Conservation (phyloP, 2,329 filamentous ascomycete species). For the Claviceps sp. region DNA sequence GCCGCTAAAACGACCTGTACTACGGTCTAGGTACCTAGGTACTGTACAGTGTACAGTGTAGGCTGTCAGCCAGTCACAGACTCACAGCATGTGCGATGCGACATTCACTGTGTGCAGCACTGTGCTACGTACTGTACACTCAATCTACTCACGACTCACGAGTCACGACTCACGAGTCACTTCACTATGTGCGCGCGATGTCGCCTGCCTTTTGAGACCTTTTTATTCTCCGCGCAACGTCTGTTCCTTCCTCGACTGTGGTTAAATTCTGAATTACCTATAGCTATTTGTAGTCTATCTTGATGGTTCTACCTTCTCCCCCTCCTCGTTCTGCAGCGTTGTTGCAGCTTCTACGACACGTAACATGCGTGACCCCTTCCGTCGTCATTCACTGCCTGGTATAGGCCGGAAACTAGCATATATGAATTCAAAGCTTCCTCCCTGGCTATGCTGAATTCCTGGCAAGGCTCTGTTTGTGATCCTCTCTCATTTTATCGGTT, state of each 20-base stretch:
- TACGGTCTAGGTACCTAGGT: too few species aligned
- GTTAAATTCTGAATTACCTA: not conserved
- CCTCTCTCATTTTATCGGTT: constrained; percentile 1
- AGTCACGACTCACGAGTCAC: not conserved
- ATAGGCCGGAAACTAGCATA: not conserved
- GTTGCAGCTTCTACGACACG: not conserved
- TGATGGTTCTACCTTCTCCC: not conserved
- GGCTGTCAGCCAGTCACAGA: too few species aligned
- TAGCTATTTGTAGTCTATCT: not conserved
- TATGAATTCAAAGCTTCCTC: not conserved
- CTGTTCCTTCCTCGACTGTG: constrained; percentile 3
- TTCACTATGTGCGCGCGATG: not conserved
- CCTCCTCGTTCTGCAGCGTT: not conserved
- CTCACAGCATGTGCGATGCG: too few species aligned
- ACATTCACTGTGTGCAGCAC: too few species aligned
- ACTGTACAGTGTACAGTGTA: too few species aligned
- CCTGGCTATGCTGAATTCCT: not conserved
- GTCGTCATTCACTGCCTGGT: not conserved
- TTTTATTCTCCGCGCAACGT: not conserved
- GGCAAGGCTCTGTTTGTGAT: constrained; percentile 1
- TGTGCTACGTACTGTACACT: too few species aligned
- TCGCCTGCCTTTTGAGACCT: not conserved
- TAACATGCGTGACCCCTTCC: not conserved
- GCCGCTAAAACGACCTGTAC: too few species aligned
- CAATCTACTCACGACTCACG: not conserved